Percentiles rank a stretch among this genome's conserved stretches.
phyloP scores from a whole-genome alignment of 306 rosid genomes.

The Cicer arietinum region DNA sequence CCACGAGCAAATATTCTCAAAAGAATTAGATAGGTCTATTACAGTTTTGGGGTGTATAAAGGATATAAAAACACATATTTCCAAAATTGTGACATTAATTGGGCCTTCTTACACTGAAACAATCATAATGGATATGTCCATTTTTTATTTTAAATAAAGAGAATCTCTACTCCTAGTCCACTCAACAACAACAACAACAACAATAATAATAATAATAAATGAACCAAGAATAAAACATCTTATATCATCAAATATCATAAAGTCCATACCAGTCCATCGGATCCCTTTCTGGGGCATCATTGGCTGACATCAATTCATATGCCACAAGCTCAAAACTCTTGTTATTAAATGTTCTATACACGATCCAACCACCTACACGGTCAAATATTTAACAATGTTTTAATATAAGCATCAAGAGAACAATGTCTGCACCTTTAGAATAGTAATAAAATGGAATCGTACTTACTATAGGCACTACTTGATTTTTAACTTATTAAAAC shows the following conservation, averaged over 20 bases:
- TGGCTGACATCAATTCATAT: slow-evolving; percentile 94
- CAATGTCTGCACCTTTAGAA: slow-evolving; percentile 20
- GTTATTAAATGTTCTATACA: slow-evolving; percentile 58
- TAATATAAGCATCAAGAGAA: slow-evolving; percentile 32
- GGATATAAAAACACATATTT: neutral
- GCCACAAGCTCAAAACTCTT: slow-evolving; percentile 76
- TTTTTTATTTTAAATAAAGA: neutral
- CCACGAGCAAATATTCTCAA: neutral
- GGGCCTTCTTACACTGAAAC: neutral
- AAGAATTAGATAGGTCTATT: neutral
- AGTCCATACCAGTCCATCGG: slow-evolving; percentile 87
- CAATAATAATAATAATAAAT: neutral
- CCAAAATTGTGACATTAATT: neutral
- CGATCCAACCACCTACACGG: slow-evolving; percentile 80
- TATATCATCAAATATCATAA: slow-evolving; percentile 22
- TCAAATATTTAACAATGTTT: slow-evolving; percentile 30
- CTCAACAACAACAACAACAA: neutral
- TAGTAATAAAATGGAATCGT: slow-evolving; percentile 18
- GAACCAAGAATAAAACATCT: neutral
- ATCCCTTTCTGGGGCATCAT: slow-evolving; percentile 96
- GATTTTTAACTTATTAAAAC: slow-evolving; percentile 20
- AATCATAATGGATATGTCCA: neutral
- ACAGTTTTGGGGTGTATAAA: neutral
- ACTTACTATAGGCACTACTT: slow-evolving; percentile 3
- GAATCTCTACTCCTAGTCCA: neutral